Conservation (phyloP, 495 filamentous ascomycete species). For the Aspergillus saccharolyticus region DNA sequence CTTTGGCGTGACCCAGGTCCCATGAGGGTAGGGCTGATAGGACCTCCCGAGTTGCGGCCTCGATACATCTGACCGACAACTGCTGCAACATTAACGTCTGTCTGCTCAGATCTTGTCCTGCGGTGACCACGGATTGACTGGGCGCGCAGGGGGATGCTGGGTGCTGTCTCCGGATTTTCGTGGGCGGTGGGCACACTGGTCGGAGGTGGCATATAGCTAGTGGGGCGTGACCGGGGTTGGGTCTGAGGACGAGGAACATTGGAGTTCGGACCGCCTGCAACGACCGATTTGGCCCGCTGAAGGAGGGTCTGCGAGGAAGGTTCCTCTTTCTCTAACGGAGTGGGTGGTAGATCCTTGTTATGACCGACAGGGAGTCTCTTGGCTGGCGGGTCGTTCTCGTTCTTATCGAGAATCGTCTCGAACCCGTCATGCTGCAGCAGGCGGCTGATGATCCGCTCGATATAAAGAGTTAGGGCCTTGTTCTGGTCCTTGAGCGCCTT, state of each 20-base stretch:
- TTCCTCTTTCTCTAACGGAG: conserved; percentile 61
- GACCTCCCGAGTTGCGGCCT: conserved; percentile 55
- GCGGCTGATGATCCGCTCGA: conserved; percentile 96
- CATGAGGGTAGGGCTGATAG: conserved; percentile 47
- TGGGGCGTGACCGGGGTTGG: conserved; percentile 54
- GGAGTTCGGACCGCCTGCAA: conserved; percentile 29
- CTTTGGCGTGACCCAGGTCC: conserved; percentile 42
- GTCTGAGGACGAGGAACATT: conserved; percentile 19
- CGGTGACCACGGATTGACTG: conserved; percentile 57
- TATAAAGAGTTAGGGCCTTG: conserved; percentile 93
- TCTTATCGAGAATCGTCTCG: conserved; percentile 69
- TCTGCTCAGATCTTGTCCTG: conserved; percentile 68
- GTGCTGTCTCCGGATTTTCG: conserved; percentile 74
- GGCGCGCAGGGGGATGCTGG: conserved; percentile 74
- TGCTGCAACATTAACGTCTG: conserved; percentile 54
- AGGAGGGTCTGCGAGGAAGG: conserved; percentile 53
- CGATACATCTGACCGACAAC: conserved; percentile 85
- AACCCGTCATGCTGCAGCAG: conserved; percentile 91
- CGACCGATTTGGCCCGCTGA: conserved; percentile 75
- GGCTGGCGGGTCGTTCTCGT: conserved; percentile 53
- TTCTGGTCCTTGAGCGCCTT: conserved; percentile 88
- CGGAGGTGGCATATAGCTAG: conserved; percentile 54
- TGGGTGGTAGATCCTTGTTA: conserved; percentile 83
- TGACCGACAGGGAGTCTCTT: conserved; percentile 23
- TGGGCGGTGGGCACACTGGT: conserved; percentile 36